These are phyloP conservation scores for Pichia sp. DNA, from an alignment of 1,139 yeast genomes.

Conservation along the genomic window DNA sequence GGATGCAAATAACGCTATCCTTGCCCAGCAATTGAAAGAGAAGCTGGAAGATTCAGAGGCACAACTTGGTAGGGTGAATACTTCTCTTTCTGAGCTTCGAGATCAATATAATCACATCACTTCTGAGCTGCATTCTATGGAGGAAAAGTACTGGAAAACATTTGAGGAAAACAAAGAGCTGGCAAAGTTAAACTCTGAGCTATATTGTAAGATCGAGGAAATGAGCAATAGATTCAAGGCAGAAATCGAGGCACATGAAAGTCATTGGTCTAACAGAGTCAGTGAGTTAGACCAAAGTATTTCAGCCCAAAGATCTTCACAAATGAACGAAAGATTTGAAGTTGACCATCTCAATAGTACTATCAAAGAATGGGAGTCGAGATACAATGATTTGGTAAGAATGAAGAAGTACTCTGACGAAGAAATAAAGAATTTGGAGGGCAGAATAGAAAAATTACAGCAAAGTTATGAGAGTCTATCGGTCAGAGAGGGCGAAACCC, in stretches of 20 bases:
- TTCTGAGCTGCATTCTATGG: slow-evolving; percentile 16
- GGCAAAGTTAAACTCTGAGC: slow-evolving; percentile 30
- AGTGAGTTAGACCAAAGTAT: slow-evolving; percentile 29
- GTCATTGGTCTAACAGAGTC: slow-evolving; percentile 30
- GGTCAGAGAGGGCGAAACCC: slow-evolving; percentile 36
- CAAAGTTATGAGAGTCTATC: slow-evolving; percentile 34
- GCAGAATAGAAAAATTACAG: slow-evolving; percentile 31
- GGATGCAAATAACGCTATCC: slow-evolving; percentile 24
- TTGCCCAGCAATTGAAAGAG: slow-evolving; percentile 32
- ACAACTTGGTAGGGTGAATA: slow-evolving; percentile 30
- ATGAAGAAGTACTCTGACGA: slow-evolving; percentile 24
- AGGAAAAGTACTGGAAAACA: slow-evolving; percentile 22
- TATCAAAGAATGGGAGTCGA: slow-evolving; percentile 26
- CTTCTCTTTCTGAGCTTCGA: slow-evolving; percentile 31
- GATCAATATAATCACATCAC: slow-evolving; percentile 25
- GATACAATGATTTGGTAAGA: slow-evolving; percentile 22
- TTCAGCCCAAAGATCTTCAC: slow-evolving; percentile 26
- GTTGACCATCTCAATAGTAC: slow-evolving; percentile 31
- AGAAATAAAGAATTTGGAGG: slow-evolving; percentile 25
- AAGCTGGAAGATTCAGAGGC: slow-evolving; percentile 31
- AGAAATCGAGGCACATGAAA: slow-evolving; percentile 31
- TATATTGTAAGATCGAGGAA: slow-evolving; percentile 27
- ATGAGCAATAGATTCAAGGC: slow-evolving; percentile 20
- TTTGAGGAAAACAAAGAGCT: slow-evolving; percentile 31
- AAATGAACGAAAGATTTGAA: slow-evolving; percentile 35